Evolutionary conservation across 225 moss, liverwort and hornwort genomes (phyloP).

Genomic region (Polytrichum commune): DNA sequence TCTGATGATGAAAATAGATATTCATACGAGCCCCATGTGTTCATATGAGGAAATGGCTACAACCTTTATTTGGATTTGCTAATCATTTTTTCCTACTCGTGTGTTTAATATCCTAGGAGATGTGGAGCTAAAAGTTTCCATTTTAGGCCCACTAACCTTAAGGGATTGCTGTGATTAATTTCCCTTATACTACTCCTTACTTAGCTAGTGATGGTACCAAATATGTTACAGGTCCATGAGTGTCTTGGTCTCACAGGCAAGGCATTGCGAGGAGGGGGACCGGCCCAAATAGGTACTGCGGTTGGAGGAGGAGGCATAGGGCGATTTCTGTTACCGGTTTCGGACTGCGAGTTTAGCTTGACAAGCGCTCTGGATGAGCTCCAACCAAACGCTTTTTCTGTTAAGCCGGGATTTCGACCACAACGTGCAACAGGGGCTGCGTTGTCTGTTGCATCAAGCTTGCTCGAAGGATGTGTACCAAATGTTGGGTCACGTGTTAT

Average conservation of each 20-base stretch:
- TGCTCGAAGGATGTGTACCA: conserved; percentile 80
- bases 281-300: conserved; percentile 25
- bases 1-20: too few species aligned
- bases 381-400: conserved; percentile 62
- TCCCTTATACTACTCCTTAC: not conserved
- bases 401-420: conserved; percentile 50
- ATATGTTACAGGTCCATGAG: conserved; percentile 69
- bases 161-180: not conserved
- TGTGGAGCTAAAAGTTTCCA: not conserved
- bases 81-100: too few species aligned
- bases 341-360: conserved; percentile 87
- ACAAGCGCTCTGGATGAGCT: conserved; percentile 79
- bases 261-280: conserved; percentile 47
- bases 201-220: conserved; percentile 7
- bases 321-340: conserved; percentile 73
- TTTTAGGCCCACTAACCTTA: not conserved
- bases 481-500: conserved; percentile 81
- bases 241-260: conserved; percentile 64
- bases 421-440: conserved; percentile 92
- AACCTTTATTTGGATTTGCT: too few species aligned
- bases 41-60: too few species aligned
- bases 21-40: too few species aligned
- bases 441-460: conserved; percentile 73
- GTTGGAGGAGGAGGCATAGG: conserved; percentile 54
- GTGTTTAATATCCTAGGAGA: too few species aligned